phyloP scores from a whole-genome alignment of 345 rosid genomes.

The Eucalyptus cloeziana region DNA sequence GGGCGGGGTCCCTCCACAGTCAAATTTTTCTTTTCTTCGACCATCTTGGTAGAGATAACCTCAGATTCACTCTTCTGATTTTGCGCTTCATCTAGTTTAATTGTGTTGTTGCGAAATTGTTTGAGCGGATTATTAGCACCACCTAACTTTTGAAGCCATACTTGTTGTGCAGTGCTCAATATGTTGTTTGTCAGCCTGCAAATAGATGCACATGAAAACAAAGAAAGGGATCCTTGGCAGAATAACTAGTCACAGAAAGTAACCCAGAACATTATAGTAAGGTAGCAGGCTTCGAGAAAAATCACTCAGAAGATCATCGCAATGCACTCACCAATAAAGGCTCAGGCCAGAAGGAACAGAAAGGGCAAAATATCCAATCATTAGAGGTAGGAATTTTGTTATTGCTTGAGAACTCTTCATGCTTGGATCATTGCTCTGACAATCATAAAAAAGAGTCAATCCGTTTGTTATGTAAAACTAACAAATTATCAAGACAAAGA shows the following conservation, averaged over 20 bases:
- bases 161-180: slow-evolving; percentile 80
- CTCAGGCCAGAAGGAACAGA: slow-evolving; percentile 99
- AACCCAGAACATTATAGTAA: background rate
- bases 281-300: background rate
- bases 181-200: slow-evolving; percentile 89
- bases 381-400: slow-evolving; percentile 70
- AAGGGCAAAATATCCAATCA: slow-evolving; percentile 92
- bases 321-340: slow-evolving; percentile 73
- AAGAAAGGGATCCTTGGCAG: background rate
- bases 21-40: slow-evolving; percentile 19
- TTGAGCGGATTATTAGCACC: slow-evolving; percentile 52
- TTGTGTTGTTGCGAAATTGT: slow-evolving; percentile 24
- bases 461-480: background rate
- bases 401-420: slow-evolving; percentile 83
- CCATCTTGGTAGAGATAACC: slow-evolving; percentile 9
- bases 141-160: slow-evolving; percentile 90
- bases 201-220: background rate
- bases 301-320: background rate
- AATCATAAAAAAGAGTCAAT: background rate
- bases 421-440: slow-evolving; percentile 76
- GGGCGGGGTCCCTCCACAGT: slow-evolving; percentile 49
- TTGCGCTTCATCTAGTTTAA: slow-evolving; percentile 9
- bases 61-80: slow-evolving; percentile 30
- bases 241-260: background rate
- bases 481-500: background rate